Conservation (phyloP, 2,329 filamentous ascomycete genomes). For the Monilinia fructicola region DNA sequence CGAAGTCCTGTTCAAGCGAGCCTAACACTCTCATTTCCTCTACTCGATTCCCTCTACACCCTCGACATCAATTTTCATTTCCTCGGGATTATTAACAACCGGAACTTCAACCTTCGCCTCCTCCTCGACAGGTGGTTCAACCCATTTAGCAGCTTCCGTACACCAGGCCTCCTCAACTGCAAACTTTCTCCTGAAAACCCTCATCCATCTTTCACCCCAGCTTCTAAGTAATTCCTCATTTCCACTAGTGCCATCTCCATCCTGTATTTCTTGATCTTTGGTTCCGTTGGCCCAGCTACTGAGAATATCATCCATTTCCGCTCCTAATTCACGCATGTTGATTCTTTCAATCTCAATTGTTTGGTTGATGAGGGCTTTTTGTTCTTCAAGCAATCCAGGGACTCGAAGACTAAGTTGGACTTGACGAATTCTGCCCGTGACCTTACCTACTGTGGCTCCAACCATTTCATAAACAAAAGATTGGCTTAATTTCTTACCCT, state of each 20-base stretch:
- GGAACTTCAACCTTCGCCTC: neutral
- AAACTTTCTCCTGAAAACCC: slow-evolving; percentile 77
- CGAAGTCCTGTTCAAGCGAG: no score
- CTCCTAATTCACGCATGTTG: slow-evolving; percentile 78
- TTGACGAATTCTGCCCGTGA: slow-evolving; percentile 81
- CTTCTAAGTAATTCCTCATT: slow-evolving; percentile 64
- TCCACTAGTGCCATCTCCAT: slow-evolving; percentile 51
- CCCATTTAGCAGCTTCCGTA: slow-evolving; percentile 42
- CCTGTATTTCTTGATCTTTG: slow-evolving; percentile 74
- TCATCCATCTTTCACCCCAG: slow-evolving; percentile 85
- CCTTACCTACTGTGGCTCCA: slow-evolving; percentile 83
- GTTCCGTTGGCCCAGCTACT: slow-evolving; percentile 68
- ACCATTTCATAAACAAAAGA: slow-evolving; percentile 88
- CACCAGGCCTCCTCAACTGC: slow-evolving; percentile 79
- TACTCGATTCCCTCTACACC: slow-evolving; percentile 1
- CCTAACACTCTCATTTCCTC: neutral
- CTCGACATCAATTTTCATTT: slow-evolving; percentile 12
- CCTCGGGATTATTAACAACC: neutral
- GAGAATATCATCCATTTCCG: slow-evolving; percentile 75
- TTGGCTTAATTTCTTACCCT: slow-evolving; percentile 63
- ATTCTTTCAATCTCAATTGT: slow-evolving; percentile 67
- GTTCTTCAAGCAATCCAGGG: slow-evolving; percentile 53
- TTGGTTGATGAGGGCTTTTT: slow-evolving; percentile 54
- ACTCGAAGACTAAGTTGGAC: slow-evolving; percentile 65
- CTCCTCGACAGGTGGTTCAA: slow-evolving; percentile 25